Evolutionary conservation across 495 filamentous ascomycete genomes (phyloP), one percentile per base, ranked within the genome.

Genomic region (Evernia prunastri): DNA sequence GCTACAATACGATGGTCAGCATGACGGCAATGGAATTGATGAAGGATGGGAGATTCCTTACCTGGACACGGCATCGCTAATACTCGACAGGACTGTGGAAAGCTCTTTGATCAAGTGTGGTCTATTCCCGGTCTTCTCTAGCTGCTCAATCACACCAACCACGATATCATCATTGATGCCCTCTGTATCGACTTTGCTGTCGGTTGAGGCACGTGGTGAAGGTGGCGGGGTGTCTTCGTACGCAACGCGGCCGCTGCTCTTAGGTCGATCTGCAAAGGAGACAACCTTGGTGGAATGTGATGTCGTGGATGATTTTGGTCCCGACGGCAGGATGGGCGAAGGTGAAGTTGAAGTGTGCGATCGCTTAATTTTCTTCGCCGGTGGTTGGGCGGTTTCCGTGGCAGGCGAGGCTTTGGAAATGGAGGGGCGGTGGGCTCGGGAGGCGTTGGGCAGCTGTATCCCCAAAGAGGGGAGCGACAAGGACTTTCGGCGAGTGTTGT

Each of bases 401-500:
- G 80, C 71, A 39, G 78, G 76, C 65, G 83, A 79, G 59, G 78
- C 73, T 76, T 84, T 86, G 61, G 78, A 76, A 42, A 77, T 69
- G 56, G 88, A 84, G 67, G 88, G 84, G 74, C 86, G 85, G 72
- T 81, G 78, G 63, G 79, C 78, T 75, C 91, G 84, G 62, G 87
- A 85, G 64, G 86, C 84, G 71, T 88, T 87, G 57, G 92, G 94
- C 56, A 98, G 78, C 70, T 93, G 90, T 66, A 97, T 96, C 72
- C 94, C 94, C 67, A 97, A 83, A 64, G 91, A 92, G 27, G 91
- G 89, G 67, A 98, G 81, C 37, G 94, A 98, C 71, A 98, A 77
- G 72, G 92, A 96, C 79, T 97, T 98, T 76, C 94, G 87, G 77
- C 94, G 89, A 66, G 94, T 98, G 76, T 98, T 96, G 83, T 97